Conservation (phyloP, 495 filamentous ascomycete genomes). For the Filosporella fistucella region DNA sequence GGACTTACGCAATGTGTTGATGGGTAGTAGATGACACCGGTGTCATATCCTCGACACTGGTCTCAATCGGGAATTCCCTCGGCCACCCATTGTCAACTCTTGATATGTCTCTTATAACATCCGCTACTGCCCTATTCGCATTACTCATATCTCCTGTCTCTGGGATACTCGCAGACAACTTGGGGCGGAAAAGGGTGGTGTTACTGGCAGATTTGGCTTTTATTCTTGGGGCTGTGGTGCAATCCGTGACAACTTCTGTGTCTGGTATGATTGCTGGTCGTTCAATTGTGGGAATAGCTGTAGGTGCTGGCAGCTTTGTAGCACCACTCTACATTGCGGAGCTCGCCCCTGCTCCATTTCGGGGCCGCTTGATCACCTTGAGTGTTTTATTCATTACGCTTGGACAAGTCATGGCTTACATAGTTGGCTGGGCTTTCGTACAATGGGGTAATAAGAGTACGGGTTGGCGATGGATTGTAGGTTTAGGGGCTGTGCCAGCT, state of each 20-base stretch:
- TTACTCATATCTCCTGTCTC: constrained; percentile 73
- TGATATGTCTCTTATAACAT: constrained; percentile 82
- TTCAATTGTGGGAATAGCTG: constrained; percentile 73
- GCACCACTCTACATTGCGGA: constrained; percentile 86
- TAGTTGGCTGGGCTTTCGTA: constrained; percentile 66
- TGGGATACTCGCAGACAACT: constrained; percentile 67
- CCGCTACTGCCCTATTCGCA: constrained; percentile 74
- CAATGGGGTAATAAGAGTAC: constrained; percentile 37
- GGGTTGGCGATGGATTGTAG: constrained; percentile 90
- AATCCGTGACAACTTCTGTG: constrained; percentile 62
- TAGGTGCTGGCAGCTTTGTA: constrained; percentile 79
- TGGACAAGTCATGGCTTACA: constrained; percentile 83
- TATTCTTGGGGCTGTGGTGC: constrained; percentile 64
- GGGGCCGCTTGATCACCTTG: constrained; percentile 76
- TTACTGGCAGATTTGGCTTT: constrained; percentile 79
- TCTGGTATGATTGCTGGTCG: constrained; percentile 72
- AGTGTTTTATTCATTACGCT: constrained; percentile 76
- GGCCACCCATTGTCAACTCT: constrained; percentile 65
- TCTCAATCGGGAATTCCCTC: constrained; percentile 73
- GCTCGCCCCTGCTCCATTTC: constrained; percentile 66
- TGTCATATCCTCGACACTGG: constrained; percentile 83
- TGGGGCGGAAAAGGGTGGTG: constrained; percentile 72
- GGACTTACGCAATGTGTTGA: neutral
- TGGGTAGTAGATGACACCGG: constrained; percentile 66
- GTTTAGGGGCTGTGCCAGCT: constrained; percentile 76